Conservation (phyloP, 305 asterid genomes). For the Fraxinus greggii region DNA sequence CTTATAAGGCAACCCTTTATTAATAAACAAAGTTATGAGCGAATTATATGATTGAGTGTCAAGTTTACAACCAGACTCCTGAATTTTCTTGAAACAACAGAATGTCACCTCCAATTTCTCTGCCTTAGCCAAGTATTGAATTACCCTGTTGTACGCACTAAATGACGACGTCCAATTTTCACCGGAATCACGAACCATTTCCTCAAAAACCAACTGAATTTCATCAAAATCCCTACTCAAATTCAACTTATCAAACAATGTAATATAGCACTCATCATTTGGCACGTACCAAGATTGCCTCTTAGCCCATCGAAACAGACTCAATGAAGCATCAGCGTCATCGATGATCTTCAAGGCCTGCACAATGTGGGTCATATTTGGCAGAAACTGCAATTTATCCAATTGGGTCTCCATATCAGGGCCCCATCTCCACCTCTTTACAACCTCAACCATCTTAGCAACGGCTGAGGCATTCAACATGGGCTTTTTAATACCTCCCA, state of each 20-base stretch:
- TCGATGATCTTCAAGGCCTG: constrained; percentile 81
- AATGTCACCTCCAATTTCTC: constrained; percentile 91
- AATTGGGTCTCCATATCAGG: constrained; percentile 94
- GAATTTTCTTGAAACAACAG: constrained; percentile 92
- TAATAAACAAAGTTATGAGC: constrained; percentile 72
- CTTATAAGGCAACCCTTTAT: constrained; percentile 82
- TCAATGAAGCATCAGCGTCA: constrained; percentile 67
- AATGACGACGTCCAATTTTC: constrained; percentile 38
- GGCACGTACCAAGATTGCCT: constrained; percentile 86
- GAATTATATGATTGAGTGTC: constrained; percentile 78
- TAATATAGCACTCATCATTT: constrained; percentile 64
- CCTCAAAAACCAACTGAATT: constrained; percentile 82
- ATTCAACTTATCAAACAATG: constrained; percentile 75
- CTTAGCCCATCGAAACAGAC: constrained; percentile 91
- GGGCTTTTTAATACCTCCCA: constrained; percentile 85
- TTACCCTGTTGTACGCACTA: constrained; percentile 73
- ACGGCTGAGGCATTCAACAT: constrained; percentile 81
- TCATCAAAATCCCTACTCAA: constrained; percentile 69
- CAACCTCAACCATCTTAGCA: constrained; percentile 85
- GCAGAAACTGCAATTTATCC: constrained; percentile 61
- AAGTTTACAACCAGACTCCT: constrained; percentile 67
- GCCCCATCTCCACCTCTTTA: constrained; percentile 96
- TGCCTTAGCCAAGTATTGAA: constrained; percentile 80
- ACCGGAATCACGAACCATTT: constrained; percentile 73
- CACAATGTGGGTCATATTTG: constrained; percentile 43